Base-by-base conservation (phyloP, 176 grass and related monocot species). In the Eragrostis curvula region DNA sequence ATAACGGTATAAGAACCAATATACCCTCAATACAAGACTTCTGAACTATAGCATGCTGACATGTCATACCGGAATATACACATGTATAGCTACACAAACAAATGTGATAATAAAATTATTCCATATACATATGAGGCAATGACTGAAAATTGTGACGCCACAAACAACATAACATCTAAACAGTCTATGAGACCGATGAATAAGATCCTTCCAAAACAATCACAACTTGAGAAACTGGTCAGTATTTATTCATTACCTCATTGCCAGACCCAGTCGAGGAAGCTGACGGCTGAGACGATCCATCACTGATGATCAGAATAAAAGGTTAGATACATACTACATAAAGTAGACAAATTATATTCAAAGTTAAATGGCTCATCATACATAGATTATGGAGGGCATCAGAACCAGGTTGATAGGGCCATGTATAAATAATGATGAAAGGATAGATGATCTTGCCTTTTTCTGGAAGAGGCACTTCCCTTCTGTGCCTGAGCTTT, bases 211-310 rank as follows among this genome's bases (percentile, higher is more conserved):
- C 18, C 63, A 9, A 49, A 67, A 77, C 28, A 61, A 88, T n/a
- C 43, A 71, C 43, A 70, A 70, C 3, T 23, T 67, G 59, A 56
- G 18, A 68, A 46, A 56, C 27, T 67, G 36, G 9, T 44, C 51
- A 27, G 18, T 66, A 46, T 71, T 60, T 56, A 53, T 70, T 27
- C 63, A 61, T 79, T 93, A 99, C 93, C 96, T 99, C 91, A 80
- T 74, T 87, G 61, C 46, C 51, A 75, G 81, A 81, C 57, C 8
- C 80, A 79, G 87, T 76, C 59, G 81, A 78, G 66, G 84, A 89
- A 70, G 66, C 36, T 21, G 59, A 80, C 36, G 62, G 60, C 73
- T 83, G 64, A 81, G 80, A 74, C 80, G 88, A 75, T 27, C 74
- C 92, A 86, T 88, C 86, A 87, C 92, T 97, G 78, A 12, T 66